phyloP scores from a whole-genome alignment of 495 filamentous ascomycete genomes.

The Rostrohypoxylon terebratum region DNA sequence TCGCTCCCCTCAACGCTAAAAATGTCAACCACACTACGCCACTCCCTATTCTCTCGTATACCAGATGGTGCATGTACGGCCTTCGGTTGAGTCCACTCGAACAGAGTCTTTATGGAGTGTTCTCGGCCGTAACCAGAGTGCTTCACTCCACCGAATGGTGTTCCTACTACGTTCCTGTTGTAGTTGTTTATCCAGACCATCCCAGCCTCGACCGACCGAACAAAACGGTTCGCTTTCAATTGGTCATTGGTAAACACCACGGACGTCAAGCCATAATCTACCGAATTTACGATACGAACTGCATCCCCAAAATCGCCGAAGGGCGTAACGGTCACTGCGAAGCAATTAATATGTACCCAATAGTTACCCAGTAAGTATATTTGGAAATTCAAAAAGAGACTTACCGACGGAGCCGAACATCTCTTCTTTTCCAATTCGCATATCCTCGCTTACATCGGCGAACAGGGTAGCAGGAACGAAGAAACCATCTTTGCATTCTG shows the following conservation, averaged over 20 bases:
- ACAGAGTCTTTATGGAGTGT: slow-evolving; percentile 21
- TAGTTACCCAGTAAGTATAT: background rate
- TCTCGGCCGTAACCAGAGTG: slow-evolving; percentile 28
- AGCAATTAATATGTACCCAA: background rate
- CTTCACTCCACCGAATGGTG: slow-evolving; percentile 32
- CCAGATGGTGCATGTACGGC: slow-evolving; percentile 18
- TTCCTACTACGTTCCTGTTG: slow-evolving; percentile 21
- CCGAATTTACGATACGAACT: slow-evolving; percentile 45
- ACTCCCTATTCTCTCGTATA: slow-evolving; percentile 10
- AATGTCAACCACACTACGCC: slow-evolving; percentile 29
- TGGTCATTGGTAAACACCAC: slow-evolving; percentile 33
- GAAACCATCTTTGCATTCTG: slow-evolving; percentile 70
- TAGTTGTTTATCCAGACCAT: slow-evolving; percentile 35
- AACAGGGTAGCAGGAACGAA: slow-evolving; percentile 72
- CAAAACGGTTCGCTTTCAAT: slow-evolving; percentile 32
- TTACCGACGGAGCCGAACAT: slow-evolving; percentile 74
- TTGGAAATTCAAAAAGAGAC: background rate
- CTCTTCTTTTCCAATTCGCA: slow-evolving; percentile 73
- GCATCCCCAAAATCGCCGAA: slow-evolving; percentile 52
- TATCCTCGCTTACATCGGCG: slow-evolving; percentile 70
- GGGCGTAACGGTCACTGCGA: slow-evolving; percentile 35
- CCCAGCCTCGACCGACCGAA: slow-evolving; percentile 26
- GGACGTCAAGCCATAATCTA: slow-evolving; percentile 26
- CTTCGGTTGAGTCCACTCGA: slow-evolving; percentile 23
- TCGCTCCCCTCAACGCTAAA: slow-evolving; percentile 22